Evolutionary conservation across 2,329 filamentous ascomycete genomes (phyloP).

Genomic region (Escovopsis weberi): DNA sequence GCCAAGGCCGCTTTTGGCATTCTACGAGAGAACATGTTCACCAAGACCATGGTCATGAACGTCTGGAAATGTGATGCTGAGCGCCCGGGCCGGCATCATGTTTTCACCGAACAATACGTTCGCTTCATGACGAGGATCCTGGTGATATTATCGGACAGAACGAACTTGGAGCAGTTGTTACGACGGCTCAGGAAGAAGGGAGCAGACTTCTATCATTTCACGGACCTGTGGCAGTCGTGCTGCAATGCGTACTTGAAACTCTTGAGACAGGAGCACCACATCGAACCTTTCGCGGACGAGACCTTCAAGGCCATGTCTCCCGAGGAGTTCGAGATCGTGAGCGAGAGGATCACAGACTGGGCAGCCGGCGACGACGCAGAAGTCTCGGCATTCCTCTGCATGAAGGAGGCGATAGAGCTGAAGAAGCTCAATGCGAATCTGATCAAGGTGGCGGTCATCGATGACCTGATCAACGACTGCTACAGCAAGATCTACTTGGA

Average conservation of each 20-base stretch:
- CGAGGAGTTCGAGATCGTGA: slow-evolving; percentile 44
- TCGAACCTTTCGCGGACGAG: slow-evolving; percentile 34
- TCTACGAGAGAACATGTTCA: slow-evolving; percentile 60
- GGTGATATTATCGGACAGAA: slow-evolving; percentile 57
- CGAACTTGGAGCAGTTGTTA: slow-evolving; percentile 62
- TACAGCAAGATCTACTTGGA: slow-evolving; percentile 66
- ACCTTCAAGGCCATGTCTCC: slow-evolving; percentile 37
- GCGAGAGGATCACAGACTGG: slow-evolving; percentile 42
- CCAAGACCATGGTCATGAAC: slow-evolving; percentile 87
- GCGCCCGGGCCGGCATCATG: slow-evolving; percentile 69
- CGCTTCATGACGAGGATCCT: slow-evolving; percentile 67
- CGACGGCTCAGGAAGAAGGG: slow-evolving; percentile 70
- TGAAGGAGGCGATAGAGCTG: slow-evolving; percentile 43
- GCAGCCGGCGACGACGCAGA: slow-evolving; percentile 24
- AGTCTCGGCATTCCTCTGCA: slow-evolving; percentile 33
- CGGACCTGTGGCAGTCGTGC: slow-evolving; percentile 43
- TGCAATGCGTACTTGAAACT: slow-evolving; percentile 39
- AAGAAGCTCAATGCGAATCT: slow-evolving; percentile 70
- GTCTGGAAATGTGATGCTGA: slow-evolving; percentile 92
- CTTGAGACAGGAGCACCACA: slow-evolving; percentile 32
- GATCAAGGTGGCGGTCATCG: slow-evolving; percentile 73
- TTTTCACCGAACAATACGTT: slow-evolving; percentile 79
- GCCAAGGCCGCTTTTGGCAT: slow-evolving; percentile 70
- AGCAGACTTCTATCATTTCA: slow-evolving; percentile 55
- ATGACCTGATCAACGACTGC: slow-evolving; percentile 85